Conservation (phyloP, 352 stramenopile species). For the Pythium apleroticum region DNA sequence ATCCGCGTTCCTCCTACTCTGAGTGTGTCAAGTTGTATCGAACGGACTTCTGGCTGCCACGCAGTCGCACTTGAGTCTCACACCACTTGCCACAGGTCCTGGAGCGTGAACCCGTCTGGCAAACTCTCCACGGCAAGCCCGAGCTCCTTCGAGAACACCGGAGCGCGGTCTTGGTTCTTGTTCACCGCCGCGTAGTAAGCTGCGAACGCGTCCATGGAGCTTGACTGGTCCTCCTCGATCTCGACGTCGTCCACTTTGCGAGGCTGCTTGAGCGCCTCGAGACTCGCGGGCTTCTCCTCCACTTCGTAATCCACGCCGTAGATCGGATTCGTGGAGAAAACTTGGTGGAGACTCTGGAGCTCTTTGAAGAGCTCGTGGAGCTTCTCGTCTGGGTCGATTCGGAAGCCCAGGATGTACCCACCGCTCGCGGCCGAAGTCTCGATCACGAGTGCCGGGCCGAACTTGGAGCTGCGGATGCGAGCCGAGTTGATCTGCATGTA, state of each 20-base stretch:
- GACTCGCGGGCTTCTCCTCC: conserved; percentile 65
- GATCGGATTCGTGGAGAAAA: conserved; percentile 86
- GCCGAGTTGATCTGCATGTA: conserved; percentile 93
- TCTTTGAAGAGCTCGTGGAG: conserved; percentile 86
- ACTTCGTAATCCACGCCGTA: conserved; percentile 90
- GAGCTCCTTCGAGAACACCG: conserved; percentile 76
- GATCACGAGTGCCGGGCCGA: conserved; percentile 89
- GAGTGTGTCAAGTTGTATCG: not conserved
- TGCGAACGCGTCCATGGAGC: conserved; percentile 86
- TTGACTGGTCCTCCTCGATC: conserved; percentile 85
- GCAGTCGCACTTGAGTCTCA: conserved; percentile 8
- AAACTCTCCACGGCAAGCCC: conserved; percentile 87
- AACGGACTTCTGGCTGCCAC: not conserved
- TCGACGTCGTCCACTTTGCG: conserved; percentile 85
- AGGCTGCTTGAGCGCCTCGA: conserved; percentile 70
- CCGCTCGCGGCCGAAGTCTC: conserved; percentile 81
- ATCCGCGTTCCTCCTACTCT: no score
- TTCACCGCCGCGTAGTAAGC: conserved; percentile 89
- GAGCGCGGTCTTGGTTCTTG: conserved; percentile 76
- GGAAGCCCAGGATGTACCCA: conserved; percentile 92
- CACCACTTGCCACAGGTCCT: conserved; percentile 70
- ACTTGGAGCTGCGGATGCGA: conserved; percentile 87
- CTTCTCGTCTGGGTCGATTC: conserved; percentile 84
- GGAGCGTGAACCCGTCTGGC: conserved; percentile 68
- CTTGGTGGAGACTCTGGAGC: conserved; percentile 77